These are phyloP conservation scores for Trametes elegans DNA, from an alignment of 768 basidiomycete species.

Conservation along the genomic window DNA sequence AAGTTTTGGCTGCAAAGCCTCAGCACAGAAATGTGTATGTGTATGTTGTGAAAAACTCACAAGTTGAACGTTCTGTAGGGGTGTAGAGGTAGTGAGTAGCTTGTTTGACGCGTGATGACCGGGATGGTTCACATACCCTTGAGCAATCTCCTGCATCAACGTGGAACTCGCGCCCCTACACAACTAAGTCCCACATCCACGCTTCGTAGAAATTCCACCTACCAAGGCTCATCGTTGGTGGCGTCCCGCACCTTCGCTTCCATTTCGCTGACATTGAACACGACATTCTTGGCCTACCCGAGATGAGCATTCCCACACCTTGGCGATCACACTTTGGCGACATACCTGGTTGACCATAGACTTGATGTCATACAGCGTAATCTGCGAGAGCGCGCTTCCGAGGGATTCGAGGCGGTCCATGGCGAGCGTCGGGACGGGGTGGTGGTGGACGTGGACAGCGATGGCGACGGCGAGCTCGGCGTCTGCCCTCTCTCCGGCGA, in stretches of 20 bases:
- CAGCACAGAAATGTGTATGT: not conserved
- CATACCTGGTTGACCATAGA: constrained; percentile 90
- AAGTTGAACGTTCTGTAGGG: constrained; percentile 93
- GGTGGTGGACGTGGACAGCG: constrained; percentile 14
- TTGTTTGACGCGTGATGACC: not conserved
- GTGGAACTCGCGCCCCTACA: constrained; percentile 95
- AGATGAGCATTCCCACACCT: not conserved
- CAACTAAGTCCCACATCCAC: not conserved
- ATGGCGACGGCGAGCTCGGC: constrained; percentile 11
- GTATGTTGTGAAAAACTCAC: constrained; percentile 44
- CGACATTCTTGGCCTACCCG: constrained; percentile 87
- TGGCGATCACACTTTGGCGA: not conserved
- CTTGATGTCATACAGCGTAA: constrained; percentile 93
- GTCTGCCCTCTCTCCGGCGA: not conserved
- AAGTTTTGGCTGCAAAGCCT: constrained; percentile 75
- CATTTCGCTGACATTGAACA: constrained; percentile 95
- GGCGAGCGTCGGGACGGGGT: constrained; percentile 25
- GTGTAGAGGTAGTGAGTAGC: constrained; percentile 12
- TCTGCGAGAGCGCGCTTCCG: constrained; percentile 69
- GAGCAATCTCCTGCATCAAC: constrained; percentile 97
- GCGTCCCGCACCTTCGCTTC: constrained; percentile 96
- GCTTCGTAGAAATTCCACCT: constrained; percentile 1
- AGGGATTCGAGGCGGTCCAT: constrained; percentile 85
- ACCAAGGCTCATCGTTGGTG: constrained; percentile 99
- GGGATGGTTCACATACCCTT: constrained; percentile 63